phyloP scores from a whole-genome alignment of 139 green algal genomes.

The Asterochloris sp. region DNA sequence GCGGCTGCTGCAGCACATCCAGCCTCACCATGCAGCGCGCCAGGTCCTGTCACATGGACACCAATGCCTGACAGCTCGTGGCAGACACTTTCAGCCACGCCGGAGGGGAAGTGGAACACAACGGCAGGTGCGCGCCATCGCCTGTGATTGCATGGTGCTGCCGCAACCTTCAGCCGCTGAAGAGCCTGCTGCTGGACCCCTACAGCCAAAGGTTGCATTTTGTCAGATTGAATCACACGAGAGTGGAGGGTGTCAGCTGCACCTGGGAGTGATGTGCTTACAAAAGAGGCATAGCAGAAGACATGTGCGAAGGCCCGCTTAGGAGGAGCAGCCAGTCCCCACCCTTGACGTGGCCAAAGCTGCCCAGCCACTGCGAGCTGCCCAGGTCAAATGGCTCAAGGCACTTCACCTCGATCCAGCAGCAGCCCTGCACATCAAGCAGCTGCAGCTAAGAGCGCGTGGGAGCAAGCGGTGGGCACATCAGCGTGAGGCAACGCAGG shows the following conservation, averaged over 20 bases:
- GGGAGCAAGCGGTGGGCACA: neutral
- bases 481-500: too few relatives aligned
- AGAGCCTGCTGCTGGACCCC: slow-evolving; percentile 48
- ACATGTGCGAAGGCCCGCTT: neutral
- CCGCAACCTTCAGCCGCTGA: slow-evolving; percentile 39
- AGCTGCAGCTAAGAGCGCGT: slow-evolving; percentile 36
- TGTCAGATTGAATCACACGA: neutral
- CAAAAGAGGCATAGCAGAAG: neutral
- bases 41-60: slow-evolving; percentile 26
- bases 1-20: too few relatives aligned
- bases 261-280: neutral
- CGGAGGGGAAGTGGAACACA: slow-evolving; percentile 36
- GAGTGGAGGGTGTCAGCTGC: neutral
- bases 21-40: neutral
- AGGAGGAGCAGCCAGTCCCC: neutral
- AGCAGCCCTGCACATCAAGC: slow-evolving; percentile 34
- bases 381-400: slow-evolving; percentile 13
- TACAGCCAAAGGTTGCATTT: neutral
- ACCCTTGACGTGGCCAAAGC: slow-evolving; percentile 6
- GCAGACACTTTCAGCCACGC: slow-evolving; percentile 16
- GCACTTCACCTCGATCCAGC: slow-evolving; percentile 66
- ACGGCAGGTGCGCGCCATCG: slow-evolving; percentile 37
- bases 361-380: slow-evolving; percentile 8
- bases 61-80: slow-evolving; percentile 40
- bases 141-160: slow-evolving; percentile 25